Conservation (phyloP, 2,329 filamentous ascomycete species). For the Neonectria ditissima region DNA sequence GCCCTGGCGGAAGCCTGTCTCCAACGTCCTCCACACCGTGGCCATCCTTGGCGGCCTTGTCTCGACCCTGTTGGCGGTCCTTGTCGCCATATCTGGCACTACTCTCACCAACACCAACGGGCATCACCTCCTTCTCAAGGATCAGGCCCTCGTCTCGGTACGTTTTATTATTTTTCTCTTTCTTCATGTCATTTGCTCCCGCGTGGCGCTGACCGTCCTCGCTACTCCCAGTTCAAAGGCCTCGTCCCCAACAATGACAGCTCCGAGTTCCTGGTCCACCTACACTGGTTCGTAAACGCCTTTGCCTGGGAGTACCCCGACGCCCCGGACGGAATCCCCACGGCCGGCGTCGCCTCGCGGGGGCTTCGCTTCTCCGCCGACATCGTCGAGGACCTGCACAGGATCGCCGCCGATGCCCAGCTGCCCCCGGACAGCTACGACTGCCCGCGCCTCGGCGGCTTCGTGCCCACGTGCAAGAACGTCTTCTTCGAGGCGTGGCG, state of each 20-base stretch:
- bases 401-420: constrained; percentile 38
- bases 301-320: constrained; percentile 45
- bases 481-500: constrained; percentile 46
- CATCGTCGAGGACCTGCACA: constrained; percentile 35
- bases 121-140: constrained; percentile 37
- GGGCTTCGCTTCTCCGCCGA: constrained; percentile 33
- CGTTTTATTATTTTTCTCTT: constrained; percentile 15
- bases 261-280: constrained; percentile 42
- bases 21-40: constrained; percentile 35
- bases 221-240: constrained; percentile 40
- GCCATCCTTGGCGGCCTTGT: constrained; percentile 40
- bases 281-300: constrained; percentile 42
- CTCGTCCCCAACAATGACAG: constrained; percentile 43
- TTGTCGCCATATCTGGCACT: constrained; percentile 42
- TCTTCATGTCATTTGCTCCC: not conserved
- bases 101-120: constrained; percentile 29
- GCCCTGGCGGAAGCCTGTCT: constrained; percentile 28
- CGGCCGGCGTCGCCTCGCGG: constrained; percentile 37
- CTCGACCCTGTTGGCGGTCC: constrained; percentile 32
- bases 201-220: not conserved
- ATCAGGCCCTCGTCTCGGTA: constrained; percentile 44
- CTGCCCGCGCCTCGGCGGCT: constrained; percentile 35
- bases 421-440: constrained; percentile 39
- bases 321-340: constrained; percentile 39
- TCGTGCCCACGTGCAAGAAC: constrained; percentile 38